Percentiles rank a stretch among this genome's conserved stretches.
Conservation (phyloP, 139 green algal genomes). For the Tetratostichococcus sp. region DNA sequence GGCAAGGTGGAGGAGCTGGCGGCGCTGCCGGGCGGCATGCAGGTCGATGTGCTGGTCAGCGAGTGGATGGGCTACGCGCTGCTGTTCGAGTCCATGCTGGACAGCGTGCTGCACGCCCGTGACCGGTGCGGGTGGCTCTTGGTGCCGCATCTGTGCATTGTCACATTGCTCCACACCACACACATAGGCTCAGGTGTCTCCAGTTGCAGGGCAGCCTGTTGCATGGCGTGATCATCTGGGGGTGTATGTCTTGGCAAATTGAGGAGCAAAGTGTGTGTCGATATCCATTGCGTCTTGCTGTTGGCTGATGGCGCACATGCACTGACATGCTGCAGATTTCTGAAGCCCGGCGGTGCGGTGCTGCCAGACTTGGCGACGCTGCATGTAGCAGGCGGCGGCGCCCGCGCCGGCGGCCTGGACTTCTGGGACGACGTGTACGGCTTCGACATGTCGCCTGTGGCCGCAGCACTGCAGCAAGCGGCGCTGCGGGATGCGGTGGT, state of each 20-base stretch:
- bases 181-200: neutral
- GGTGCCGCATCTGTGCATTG: no score
- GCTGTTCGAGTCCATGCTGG: slow-evolving; percentile 96
- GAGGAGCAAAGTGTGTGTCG: no score
- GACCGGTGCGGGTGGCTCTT: slow-evolving; percentile 23
- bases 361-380: slow-evolving; percentile 84
- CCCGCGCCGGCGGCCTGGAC: slow-evolving; percentile 36
- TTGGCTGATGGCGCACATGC: no score
- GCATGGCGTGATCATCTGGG: no score
- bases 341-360: slow-evolving; percentile 83
- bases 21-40: slow-evolving; percentile 28
- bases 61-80: slow-evolving; percentile 99
- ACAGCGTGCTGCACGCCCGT: slow-evolving; percentile 69
- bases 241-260: no score
- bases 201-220: slow-evolving; percentile 1
- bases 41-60: slow-evolving; percentile 85
- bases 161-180: no score
- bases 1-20: slow-evolving; percentile 66
- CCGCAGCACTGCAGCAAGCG: slow-evolving; percentile 31
- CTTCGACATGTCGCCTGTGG: slow-evolving; percentile 77
- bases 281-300: no score
- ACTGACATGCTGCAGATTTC: slow-evolving; percentile 50
- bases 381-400: slow-evolving; percentile 57
- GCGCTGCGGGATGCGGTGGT: slow-evolving; percentile 46
- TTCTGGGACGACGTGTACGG: slow-evolving; percentile 93